Evolutionary conservation across 73 alveolate species (phyloP).

Genomic region (Uronychia setigera): DNA sequence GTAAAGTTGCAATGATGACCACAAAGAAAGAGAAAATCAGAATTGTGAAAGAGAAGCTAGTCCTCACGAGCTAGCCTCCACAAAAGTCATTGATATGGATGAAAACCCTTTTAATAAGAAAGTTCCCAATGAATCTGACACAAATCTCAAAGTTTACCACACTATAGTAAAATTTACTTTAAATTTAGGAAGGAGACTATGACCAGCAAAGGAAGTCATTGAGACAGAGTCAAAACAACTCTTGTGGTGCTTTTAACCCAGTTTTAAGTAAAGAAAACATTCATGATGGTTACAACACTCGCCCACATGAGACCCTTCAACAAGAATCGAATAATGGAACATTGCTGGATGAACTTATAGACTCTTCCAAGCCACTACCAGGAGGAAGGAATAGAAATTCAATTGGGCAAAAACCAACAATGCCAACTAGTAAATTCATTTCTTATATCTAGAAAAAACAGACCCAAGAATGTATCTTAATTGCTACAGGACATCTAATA

Average conservation of each 20-base stretch:
- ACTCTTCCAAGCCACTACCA: background rate
- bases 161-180: background rate
- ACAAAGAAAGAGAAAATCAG: no score
- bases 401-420: no score
- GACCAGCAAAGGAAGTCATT: background rate
- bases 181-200: background rate
- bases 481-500: background rate
- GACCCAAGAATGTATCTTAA: background rate
- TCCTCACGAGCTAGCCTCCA: background rate
- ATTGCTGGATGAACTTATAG: background rate
- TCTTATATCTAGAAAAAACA: background rate
- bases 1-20: background rate
- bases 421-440: background rate
- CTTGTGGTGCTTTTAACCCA: no score
- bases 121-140: background rate
- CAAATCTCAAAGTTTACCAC: background rate
- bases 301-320: no score
- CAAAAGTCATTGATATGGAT: background rate
- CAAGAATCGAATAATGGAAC: background rate
- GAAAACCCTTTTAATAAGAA: background rate
- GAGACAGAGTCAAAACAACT: background rate
- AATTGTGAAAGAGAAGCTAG: background rate
- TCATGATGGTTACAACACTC: no score
- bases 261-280: no score
- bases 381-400: background rate